Percentiles rank a stretch among this genome's conserved stretches.
Conservation (phyloP, 2,329 filamentous ascomycete genomes). For the Aspergillus intermedius region DNA sequence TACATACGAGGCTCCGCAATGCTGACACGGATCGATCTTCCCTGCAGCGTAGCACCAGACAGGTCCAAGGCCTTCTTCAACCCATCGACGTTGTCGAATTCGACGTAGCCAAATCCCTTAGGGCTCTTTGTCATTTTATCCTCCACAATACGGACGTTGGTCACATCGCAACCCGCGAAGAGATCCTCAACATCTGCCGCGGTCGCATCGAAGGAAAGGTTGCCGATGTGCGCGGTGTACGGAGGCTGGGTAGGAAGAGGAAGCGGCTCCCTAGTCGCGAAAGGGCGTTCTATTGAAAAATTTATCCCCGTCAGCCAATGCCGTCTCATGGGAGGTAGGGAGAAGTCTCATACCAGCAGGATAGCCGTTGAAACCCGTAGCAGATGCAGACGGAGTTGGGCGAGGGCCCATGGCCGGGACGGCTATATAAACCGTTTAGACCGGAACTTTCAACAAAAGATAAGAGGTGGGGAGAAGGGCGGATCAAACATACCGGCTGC, state of each 20-base stretch:
- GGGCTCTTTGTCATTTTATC: conserved; percentile 89
- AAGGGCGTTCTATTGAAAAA: conserved; percentile 30
- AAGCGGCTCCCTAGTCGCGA: conserved; percentile 56
- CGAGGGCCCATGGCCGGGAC: conserved; percentile 41
- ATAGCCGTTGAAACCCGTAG: conserved; percentile 30
- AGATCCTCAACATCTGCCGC: conserved; percentile 76
- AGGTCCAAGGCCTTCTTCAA: conserved; percentile 83
- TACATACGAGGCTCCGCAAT: conserved; percentile 88
- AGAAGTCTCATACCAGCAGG: conserved; percentile 28
- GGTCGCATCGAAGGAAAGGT: conserved; percentile 91
- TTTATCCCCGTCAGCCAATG: background rate
- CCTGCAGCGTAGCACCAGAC: conserved; percentile 76
- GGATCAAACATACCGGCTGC: conserved; percentile 26
- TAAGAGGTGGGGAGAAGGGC: conserved; percentile 2
- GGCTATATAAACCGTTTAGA: conserved; percentile 23
- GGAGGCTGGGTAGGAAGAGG: conserved; percentile 89
- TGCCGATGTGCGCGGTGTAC: conserved; percentile 92
- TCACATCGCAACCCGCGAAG: conserved; percentile 76
- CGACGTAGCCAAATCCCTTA: conserved; percentile 97
- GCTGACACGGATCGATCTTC: conserved; percentile 84
- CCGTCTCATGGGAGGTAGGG: conserved; percentile 7
- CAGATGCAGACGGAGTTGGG: conserved; percentile 35
- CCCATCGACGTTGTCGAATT: conserved; percentile 81
- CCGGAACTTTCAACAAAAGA: conserved; percentile 2
- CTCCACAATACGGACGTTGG: conserved; percentile 91